Evolutionary conservation across 192 early-diverging fungal genomes (phyloP), one percentile per base, ranked within the genome.

Genomic region (Phycomyces nitens): DNA sequence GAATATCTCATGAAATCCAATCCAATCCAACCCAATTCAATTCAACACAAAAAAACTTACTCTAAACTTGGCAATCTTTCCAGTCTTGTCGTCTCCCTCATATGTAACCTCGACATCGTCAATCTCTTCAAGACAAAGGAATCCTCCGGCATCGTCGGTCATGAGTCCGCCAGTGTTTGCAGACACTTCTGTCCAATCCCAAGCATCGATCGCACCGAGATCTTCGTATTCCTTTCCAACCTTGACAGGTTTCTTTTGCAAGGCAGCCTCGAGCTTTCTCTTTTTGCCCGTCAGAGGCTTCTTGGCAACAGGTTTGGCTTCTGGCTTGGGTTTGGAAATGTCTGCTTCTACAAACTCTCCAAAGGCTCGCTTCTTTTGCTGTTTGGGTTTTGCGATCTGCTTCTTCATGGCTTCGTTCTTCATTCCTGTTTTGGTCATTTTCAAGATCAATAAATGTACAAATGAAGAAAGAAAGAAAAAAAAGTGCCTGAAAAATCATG

Each of bases 81-180:
- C 89, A 7, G 86, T 84, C 0, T 68, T 62, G 14, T 77, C 73
- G 40, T 80, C 82, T 9, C 83, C 81, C 51, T 90, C 83, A 72
- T 85, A 88, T 38, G 82, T 82, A 26, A 94, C 85, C 68, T 93
- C 89, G 10, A 95, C 87, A 54, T 84, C 90, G 29, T 91, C 88
- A 23, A 95, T 71, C 58, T 97, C 95, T 70, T 97, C 93, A 41
- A 97, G 78, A 51, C 87, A 87, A 18, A 95, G 53, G 71, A 97
- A 91, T 3, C 93, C 95, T 15, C 88, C 89, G 53, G 84, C 64
- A 26, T 90, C 91, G 43, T 92, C 84, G 42, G 77, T 80, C 55
- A 81, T 77, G 9, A 81, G 57, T 49, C 82, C 77, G 52, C 66
- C 69, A 4, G 80, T 68, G 6, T 82, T 76, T 11, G 77, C 50